Percentiles rank a stretch among this genome's conserved stretches.
These are phyloP conservation scores for Pseudocercospora fuligena DNA, from an alignment of 2,329 filamentous ascomycete species.

Conservation along the genomic window DNA sequence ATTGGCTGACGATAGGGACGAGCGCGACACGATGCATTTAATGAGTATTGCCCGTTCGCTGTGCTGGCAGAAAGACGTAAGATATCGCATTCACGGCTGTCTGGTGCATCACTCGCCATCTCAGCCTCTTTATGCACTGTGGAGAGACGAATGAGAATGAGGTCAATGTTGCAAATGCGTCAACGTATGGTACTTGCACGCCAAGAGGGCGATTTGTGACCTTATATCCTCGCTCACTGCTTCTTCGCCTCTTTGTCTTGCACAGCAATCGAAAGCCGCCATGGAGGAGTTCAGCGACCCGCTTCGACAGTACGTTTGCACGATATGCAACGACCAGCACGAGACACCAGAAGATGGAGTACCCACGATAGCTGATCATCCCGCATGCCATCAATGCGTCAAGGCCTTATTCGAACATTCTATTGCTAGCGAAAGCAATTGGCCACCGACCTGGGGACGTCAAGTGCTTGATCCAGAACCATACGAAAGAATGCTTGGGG, in stretches of 20 bases:
- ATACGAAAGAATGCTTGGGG: constrained; percentile 23
- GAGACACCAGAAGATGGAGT: background rate
- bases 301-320: background rate
- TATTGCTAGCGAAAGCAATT: constrained; percentile 19
- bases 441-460: constrained; percentile 26
- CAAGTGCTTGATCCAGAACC: constrained; percentile 20
- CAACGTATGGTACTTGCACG: background rate
- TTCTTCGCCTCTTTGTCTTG: background rate
- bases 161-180: background rate
- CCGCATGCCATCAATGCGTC: constrained; percentile 23
- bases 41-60: too few species aligned
- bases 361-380: background rate
- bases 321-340: background rate
- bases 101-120: too few species aligned
- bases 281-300: background rate
- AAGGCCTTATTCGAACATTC: constrained; percentile 26
- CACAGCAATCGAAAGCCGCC: background rate
- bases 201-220: background rate
- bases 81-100: background rate
- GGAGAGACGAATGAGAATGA: too few species aligned
- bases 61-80: background rate
- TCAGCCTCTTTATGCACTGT: too few species aligned
- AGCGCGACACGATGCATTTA: background rate
- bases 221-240: background rate
- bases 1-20: constrained; percentile 16